These are phyloP conservation scores for Boehmeria nivea DNA, from an alignment of 306 rosid genomes.

Conservation along the genomic window DNA sequence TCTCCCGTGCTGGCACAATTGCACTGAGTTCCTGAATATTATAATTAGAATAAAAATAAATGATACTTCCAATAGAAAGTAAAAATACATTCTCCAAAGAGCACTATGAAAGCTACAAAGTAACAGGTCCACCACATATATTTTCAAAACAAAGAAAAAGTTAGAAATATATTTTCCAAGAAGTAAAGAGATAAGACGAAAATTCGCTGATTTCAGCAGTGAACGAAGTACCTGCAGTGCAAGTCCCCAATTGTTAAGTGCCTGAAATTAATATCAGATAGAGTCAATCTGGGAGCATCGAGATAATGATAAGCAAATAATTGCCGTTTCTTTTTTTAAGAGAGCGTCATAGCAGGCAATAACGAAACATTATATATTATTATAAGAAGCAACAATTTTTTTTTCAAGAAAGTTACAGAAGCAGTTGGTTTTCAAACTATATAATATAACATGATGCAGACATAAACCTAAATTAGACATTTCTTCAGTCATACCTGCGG, in stretches of 20 bases:
- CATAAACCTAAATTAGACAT: neutral
- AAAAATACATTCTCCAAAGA: neutral
- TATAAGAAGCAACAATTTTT: no score
- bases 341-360: no score
- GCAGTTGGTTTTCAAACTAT: no score
- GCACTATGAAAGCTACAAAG: neutral
- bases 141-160: neutral
- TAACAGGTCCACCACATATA: no score
- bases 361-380: no score
- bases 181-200: neutral
- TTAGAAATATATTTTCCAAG: neutral
- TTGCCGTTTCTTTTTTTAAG: no score
- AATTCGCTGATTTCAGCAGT: neutral
- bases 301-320: neutral
- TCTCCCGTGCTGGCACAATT: conserved; percentile 94
- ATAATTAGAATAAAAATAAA: conserved; percentile 12
- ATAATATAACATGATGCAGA: no score
- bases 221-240: conserved; percentile 79
- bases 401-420: no score
- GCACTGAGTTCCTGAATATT: conserved; percentile 87
- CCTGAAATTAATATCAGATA: conserved; percentile 60
- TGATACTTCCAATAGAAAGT: conserved; percentile 4
- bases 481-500: conserved; percentile 72
- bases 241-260: conserved; percentile 99
- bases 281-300: conserved; percentile 21